Base-by-base conservation (phyloP, 1,284 basidiomycete species). In the Ustilago trichophora region DNA sequence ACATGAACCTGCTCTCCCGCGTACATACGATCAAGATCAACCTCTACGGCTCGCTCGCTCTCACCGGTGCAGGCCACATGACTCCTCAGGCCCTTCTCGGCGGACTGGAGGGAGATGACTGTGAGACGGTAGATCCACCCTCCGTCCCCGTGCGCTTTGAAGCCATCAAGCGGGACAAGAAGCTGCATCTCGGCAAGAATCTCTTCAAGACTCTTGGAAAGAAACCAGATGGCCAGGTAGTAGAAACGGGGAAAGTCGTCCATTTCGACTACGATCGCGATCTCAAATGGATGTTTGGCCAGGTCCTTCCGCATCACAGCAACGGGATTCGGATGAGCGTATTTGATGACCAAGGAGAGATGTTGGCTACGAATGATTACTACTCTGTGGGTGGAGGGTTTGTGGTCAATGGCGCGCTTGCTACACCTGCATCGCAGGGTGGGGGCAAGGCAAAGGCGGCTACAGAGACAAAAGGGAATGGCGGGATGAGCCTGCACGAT, bases 281-380 rank as follows among this genome's bases (percentile, higher is more conserved):
- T 80, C 90, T 98, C 88, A 84, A 94, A 35, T 93, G 94, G 92
- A 86, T 89, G 44, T 93, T 89, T 88, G 90, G 92, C 71, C 72
- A 75, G 36, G 87, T 80, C 8, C 54, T 82, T 9, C 81, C 78
- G 6, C 59, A 78, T 43, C 82, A 83, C 55, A 77, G 80, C 7
- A 82, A 83, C 63, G 93, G 93, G 24, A 93, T 97, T 87, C 86
- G 92, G 4, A 95, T 98, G 81, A 90, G 90, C 41, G 91, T 89
- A 15, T 98, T 93, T 74, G 88, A 87, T 57, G 84, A 86, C 36
- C 84, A 89, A 11, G 94, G 95, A 0, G 88, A 92, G 72, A 83
- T 98, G 69, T 84, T 98, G 48, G 94, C 94, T 0, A 95, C 91
- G 12, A 98, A 98, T 76, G 91, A 94, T 78, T 98, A 95, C 78